These are phyloP conservation scores for Spatholobus suberectus DNA, from an alignment of 306 rosid genomes.

Conservation along the genomic window DNA sequence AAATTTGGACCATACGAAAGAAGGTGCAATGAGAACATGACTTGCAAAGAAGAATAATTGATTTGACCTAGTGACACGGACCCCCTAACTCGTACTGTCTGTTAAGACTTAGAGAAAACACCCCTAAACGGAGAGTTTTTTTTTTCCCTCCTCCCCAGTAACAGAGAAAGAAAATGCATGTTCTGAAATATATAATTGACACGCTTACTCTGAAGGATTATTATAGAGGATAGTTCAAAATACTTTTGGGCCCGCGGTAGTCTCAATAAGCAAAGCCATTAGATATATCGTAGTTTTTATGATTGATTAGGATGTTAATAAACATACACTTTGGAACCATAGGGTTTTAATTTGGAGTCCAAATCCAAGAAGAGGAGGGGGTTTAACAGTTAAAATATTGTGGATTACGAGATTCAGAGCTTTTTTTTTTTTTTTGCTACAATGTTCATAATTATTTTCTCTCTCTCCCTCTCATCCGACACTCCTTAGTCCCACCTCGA, in stretches of 20 bases:
- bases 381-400: too few species aligned
- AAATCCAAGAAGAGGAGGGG: background rate
- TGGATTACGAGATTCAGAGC: too few species aligned
- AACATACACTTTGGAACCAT: background rate
- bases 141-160: background rate
- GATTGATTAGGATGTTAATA: background rate
- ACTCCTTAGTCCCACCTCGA: background rate
- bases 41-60: slow-evolving; percentile 1
- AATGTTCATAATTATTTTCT: background rate
- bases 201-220: background rate
- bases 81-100: background rate
- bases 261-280: background rate
- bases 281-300: background rate
- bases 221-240: background rate
- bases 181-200: background rate
- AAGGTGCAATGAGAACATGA: background rate
- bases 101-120: background rate
- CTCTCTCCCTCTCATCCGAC: too few species aligned
- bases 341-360: background rate
- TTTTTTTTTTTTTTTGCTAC: too few species aligned
- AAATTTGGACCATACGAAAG: background rate
- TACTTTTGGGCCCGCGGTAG: background rate
- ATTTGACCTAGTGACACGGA: background rate
- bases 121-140: background rate
- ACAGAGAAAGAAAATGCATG: background rate